Base-by-base conservation (phyloP, 2,329 filamentous ascomycete species). In the Colletotrichum siamense region DNA sequence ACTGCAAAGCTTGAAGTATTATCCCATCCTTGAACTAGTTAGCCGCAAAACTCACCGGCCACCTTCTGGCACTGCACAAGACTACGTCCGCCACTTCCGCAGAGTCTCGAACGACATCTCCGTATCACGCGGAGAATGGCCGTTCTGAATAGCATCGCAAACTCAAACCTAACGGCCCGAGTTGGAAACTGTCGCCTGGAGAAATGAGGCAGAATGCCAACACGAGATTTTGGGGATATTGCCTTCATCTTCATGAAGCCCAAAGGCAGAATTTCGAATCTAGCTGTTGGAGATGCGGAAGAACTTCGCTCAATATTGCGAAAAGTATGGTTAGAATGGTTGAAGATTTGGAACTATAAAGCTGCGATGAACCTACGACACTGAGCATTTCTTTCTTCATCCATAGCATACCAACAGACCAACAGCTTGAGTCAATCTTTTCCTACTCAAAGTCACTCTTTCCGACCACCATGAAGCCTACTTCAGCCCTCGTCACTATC, bases 141-240 rank as follows among this genome's bases (percentile, higher is more conserved):
- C n/a, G 10, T 22, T 22, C 44, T 49, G 18, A 22, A 49, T 22
- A 22, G 44, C 9, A 6, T 49, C n/a, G 39, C 39, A 49, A n/a
- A n/a, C 9, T 7, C 12, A 18, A 49, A 49, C 39, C 18, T 0
- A 4, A 12, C 3, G 10, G 44, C n/a, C 6, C 1, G 4, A 3
- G 18, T 49, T n/a, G 44, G 18, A 49, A 49, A 49, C 9, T 49
- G 44, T 49, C 44, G n/a, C n/a, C 44, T 49, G n/a, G 44, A 49
- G 18, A 49, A n/a, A 22, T 49, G n/a, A 49, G n/a, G 1, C 9
- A 49, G 44, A 49, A 13, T 49, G 3, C n/a, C n/a, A n/a, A 22
- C 44, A 49, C 9, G 44, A 49, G 44, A 6, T 13, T 22, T 13
- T 22, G 0, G 44, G 13, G 6, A 49, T 4, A 49, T 22, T 49